phyloP scores from a whole-genome alignment of 192 early-diverging fungal species.

The Umbelopsis sp. region DNA sequence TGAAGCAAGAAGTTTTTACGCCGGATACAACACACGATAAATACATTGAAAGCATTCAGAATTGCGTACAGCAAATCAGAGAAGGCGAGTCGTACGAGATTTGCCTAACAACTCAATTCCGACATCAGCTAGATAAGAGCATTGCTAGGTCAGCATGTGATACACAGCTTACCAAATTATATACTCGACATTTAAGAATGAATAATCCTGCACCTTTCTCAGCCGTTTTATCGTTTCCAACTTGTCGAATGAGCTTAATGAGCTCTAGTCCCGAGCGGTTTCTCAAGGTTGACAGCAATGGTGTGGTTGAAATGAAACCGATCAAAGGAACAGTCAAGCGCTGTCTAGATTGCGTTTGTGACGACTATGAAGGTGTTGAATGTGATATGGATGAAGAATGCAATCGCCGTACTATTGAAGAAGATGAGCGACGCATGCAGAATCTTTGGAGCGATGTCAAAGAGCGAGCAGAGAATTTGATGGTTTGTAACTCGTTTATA shows the following conservation, averaged over 20 bases:
- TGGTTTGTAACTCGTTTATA: slow-evolving; percentile 58
- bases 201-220: slow-evolving; percentile 90
- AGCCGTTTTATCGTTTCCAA: slow-evolving; percentile 65
- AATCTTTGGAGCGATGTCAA: slow-evolving; percentile 73
- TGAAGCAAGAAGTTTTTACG: slow-evolving; percentile 35
- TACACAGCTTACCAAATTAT: slow-evolving; percentile 53
- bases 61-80: slow-evolving; percentile 63
- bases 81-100: slow-evolving; percentile 96
- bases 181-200: slow-evolving; percentile 61
- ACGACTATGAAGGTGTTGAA: slow-evolving; percentile 40
- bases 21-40: slow-evolving; percentile 43
- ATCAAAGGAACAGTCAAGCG: slow-evolving; percentile 86
- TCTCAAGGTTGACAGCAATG: slow-evolving; percentile 48
- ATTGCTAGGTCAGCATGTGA: slow-evolving; percentile 7
- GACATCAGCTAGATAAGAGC: slow-evolving; percentile 32
- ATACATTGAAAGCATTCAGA: slow-evolving; percentile 64
- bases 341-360: slow-evolving; percentile 50
- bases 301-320: slow-evolving; percentile 88
- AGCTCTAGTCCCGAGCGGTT: slow-evolving; percentile 78
- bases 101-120: slow-evolving; percentile 88
- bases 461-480: slow-evolving; percentile 95
- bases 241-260: slow-evolving; percentile 32
- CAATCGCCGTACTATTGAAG: slow-evolving; percentile 30
- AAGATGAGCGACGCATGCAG: slow-evolving; percentile 45
- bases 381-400: slow-evolving; percentile 39